Conservation (phyloP, 768 basidiomycete genomes). For the Xerocomellus dryophilus region DNA sequence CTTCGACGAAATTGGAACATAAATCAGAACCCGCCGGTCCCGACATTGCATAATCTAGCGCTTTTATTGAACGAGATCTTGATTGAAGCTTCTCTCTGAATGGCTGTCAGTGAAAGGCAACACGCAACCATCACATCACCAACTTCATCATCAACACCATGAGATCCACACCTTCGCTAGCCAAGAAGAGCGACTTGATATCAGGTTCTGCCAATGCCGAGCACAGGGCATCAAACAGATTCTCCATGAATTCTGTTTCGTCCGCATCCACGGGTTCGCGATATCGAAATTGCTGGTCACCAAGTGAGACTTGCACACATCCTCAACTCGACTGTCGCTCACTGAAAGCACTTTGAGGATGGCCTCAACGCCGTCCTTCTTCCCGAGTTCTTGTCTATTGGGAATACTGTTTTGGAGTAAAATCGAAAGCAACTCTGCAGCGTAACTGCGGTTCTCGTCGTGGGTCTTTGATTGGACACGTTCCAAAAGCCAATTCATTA, state of each 20-base stretch:
- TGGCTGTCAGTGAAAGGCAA: not conserved
- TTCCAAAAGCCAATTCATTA: conserved; percentile 76
- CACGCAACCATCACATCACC: conserved; percentile 23
- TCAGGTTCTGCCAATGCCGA: conserved; percentile 76
- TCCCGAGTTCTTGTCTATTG: conserved; percentile 67
- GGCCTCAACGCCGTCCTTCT: conserved; percentile 75
- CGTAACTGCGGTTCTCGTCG: conserved; percentile 90
- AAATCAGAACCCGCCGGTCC: conserved; percentile 62
- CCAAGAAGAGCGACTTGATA: conserved; percentile 80
- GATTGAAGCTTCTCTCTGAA: conserved; percentile 79
- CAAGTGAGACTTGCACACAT: conserved; percentile 11
- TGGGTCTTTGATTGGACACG: conserved; percentile 70
- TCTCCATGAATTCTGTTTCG: conserved; percentile 98
- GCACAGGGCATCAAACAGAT: conserved; percentile 87
- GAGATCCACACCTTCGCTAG: conserved; percentile 89
- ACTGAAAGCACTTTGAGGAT: conserved; percentile 79
- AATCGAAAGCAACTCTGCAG: conserved; percentile 91
- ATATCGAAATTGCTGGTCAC: conserved; percentile 74
- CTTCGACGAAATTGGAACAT: conserved; percentile 86
- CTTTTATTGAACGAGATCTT: conserved; percentile 82
- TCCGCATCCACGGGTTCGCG: conserved; percentile 83
- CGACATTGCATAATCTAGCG: conserved; percentile 87
- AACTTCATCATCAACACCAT: conserved; percentile 99
- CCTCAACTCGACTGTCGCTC: conserved; percentile 31
- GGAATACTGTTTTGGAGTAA: conserved; percentile 70